phyloP scores from a whole-genome alignment of 2,329 filamentous ascomycete species.

The Dactylellina cionopaga region DNA sequence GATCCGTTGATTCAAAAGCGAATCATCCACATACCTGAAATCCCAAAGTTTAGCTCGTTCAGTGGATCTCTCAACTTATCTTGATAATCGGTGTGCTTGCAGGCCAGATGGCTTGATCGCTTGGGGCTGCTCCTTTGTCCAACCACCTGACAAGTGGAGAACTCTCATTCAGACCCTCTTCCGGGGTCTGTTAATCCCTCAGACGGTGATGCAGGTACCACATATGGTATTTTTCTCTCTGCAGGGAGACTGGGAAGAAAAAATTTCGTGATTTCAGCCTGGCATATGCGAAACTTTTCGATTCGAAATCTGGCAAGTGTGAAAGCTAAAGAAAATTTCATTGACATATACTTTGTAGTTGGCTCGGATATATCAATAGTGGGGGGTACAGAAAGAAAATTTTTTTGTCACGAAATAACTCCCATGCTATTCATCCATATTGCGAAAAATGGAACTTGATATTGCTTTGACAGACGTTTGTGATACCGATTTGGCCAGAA shows the following conservation, averaged over 20 bases:
- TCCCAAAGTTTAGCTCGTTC: background rate
- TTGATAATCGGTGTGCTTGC: constrained; percentile 45
- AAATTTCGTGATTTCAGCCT: constrained; percentile 44
- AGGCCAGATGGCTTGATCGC: constrained; percentile 1
- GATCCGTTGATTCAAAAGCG: background rate
- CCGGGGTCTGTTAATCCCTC: constrained; percentile 49
- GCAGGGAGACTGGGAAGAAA: constrained; percentile 7
- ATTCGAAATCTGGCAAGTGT: constrained; percentile 23
- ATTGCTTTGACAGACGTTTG: constrained; percentile 3
- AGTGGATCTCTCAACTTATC: constrained; percentile 13
- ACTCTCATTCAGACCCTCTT: constrained; percentile 26
- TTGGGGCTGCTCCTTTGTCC: constrained; percentile 1
- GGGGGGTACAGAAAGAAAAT: constrained; percentile 18
- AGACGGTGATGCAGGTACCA: constrained; percentile 47
- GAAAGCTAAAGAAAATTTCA: constrained; percentile 29
- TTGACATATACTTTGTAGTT: no score
- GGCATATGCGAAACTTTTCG: constrained; percentile 9
- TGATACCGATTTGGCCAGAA: constrained; percentile 23
- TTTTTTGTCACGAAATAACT: constrained; percentile 11
- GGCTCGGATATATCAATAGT: constrained; percentile 30
- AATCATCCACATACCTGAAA: no score
- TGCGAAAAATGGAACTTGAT: constrained; percentile 21
- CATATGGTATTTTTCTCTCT: constrained; percentile 15
- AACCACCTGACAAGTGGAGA: constrained; percentile 45
- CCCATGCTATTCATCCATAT: constrained; percentile 6